Evolutionary conservation across 23 red algal genomes (phyloP).

Genomic region (Gracilaria domingensis): DNA sequence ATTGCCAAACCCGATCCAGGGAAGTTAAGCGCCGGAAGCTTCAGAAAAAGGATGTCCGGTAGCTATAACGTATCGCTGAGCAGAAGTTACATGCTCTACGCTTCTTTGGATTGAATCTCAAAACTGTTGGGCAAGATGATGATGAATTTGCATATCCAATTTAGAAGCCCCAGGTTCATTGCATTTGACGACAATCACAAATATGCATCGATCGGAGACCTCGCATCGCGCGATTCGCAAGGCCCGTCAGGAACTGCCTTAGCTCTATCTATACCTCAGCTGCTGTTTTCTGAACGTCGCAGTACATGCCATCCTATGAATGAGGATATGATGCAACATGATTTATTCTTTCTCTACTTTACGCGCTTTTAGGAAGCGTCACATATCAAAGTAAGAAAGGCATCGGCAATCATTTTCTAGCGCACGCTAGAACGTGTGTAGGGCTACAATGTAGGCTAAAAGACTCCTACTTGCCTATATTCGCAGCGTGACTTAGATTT

Average conservation of each 20-base stretch:
- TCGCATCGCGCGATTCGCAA: not conserved
- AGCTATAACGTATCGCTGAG: not conserved
- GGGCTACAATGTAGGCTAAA: no score
- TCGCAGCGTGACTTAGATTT: no score
- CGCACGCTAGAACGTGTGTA: no score
- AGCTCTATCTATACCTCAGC: not conserved
- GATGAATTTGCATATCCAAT: slow-evolving; percentile 23
- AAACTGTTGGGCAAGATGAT: not conserved
- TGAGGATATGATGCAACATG: no score
- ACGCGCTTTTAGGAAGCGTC: no score
- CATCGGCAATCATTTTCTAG: no score
- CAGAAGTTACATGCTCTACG: not conserved
- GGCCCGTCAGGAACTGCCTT: not conserved
- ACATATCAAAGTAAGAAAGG: no score
- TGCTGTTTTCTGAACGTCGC: no score
- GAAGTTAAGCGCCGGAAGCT: not conserved
- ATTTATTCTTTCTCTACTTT: no score
- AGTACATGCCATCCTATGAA: no score
- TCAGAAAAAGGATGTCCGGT: no score
- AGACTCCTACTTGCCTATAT: no score
- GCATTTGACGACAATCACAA: not conserved
- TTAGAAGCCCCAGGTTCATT: not conserved
- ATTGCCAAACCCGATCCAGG: not conserved
- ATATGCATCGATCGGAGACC: not conserved
- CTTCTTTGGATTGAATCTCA: not conserved